phyloP scores from a whole-genome alignment of 345 rosid species.

The Euphorbia lathyris region DNA sequence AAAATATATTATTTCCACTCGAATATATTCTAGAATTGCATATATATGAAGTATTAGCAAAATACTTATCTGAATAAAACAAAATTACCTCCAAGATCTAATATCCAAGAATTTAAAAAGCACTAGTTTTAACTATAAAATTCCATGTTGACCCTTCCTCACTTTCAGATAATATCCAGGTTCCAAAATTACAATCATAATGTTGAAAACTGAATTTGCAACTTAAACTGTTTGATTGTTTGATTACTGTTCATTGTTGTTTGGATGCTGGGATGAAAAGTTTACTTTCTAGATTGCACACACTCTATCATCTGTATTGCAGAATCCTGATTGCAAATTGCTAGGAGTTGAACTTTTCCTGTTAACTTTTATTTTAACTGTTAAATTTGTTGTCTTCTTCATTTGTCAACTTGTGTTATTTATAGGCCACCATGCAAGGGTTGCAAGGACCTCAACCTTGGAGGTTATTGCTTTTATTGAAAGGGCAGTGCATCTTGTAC shows the following conservation, averaged over 20 bases:
- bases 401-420: slow-evolving; percentile 11
- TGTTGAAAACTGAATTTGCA: not conserved
- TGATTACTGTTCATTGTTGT: not conserved
- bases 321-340: not conserved
- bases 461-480: slow-evolving; percentile 91
- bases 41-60: not conserved
- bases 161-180: not conserved
- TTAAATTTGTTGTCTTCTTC: not conserved
- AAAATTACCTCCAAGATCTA: not conserved
- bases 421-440: slow-evolving; percentile 99
- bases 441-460: slow-evolving; percentile 99
- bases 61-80: not conserved
- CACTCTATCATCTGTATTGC: not conserved
- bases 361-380: not conserved
- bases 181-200: not conserved
- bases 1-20: no score
- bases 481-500: slow-evolving; percentile 95
- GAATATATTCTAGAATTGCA: not conserved
- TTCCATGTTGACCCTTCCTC: not conserved
- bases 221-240: not conserved
- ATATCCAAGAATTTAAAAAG: not conserved
- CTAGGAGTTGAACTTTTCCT: not conserved
- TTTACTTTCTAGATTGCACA: not conserved
- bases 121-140: not conserved
- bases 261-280: not conserved